Conservation (phyloP, 306 rosid genomes). For the Dicorynia guianensis region DNA sequence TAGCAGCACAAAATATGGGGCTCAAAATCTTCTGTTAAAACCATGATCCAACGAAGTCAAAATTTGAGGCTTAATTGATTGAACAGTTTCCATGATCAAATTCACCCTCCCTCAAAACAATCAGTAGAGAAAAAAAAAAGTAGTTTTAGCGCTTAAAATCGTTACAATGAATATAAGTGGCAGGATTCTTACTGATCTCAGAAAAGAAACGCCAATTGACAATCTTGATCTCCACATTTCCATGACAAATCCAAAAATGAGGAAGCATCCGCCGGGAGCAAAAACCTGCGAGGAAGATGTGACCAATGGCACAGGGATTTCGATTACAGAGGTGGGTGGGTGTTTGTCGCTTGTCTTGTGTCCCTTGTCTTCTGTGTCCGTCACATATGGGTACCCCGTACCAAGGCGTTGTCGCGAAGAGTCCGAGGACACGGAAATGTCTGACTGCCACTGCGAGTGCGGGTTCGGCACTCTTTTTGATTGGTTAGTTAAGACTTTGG, state of each 20-base stretch:
- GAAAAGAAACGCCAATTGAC: constrained; percentile 10
- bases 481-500: constrained; percentile 26
- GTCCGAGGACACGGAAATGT: constrained; percentile 47
- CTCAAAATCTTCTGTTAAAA: neutral
- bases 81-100: constrained; percentile 25
- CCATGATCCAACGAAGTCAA: neutral
- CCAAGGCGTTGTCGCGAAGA: constrained; percentile 34
- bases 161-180: constrained; percentile 9
- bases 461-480: neutral
- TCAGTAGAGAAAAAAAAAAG: neutral
- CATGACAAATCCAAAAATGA: constrained; percentile 5
- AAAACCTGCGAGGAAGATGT: neutral
- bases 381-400: constrained; percentile 1
- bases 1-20: neutral
- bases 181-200: constrained; percentile 46
- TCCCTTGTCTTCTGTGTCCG: neutral
- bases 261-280: neutral
- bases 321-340: constrained; percentile 28
- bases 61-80: constrained; percentile 6
- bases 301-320: constrained; percentile 16
- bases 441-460: constrained; percentile 10
- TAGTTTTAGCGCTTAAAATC: constrained; percentile 11
- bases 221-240: constrained; percentile 28
- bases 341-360: neutral
- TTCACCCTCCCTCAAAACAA: neutral